Conservation (phyloP, 352 stramenopile species). For the Phytopythium litorale region DNA sequence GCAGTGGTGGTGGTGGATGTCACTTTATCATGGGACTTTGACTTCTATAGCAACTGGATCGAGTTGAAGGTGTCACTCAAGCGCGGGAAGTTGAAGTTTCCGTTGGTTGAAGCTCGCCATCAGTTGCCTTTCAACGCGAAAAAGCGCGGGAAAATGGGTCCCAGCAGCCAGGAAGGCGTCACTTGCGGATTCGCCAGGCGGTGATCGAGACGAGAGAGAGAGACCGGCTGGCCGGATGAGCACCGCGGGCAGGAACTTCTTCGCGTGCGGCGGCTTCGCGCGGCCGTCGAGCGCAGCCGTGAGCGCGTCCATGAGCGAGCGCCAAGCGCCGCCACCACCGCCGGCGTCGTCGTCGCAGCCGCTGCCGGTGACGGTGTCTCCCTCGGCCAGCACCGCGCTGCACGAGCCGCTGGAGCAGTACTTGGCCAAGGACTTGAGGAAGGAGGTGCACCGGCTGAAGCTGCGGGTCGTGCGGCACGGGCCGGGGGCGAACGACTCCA, state of each 20-base stretch:
- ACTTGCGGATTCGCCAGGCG: not conserved
- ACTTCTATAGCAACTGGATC: not conserved
- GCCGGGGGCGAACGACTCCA: constrained; percentile 27
- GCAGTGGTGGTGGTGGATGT: not conserved
- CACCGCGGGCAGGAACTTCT: not conserved
- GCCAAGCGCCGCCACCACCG: not conserved
- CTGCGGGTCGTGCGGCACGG: constrained; percentile 24
- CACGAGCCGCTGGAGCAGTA: constrained; percentile 31
- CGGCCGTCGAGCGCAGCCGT: not conserved
- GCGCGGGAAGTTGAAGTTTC: constrained; percentile 8
- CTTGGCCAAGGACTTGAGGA: constrained; percentile 25
- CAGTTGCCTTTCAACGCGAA: not conserved
- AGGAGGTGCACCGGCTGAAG: constrained; percentile 32
- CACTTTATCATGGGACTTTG: not conserved
- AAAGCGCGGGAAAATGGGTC: not conserved
- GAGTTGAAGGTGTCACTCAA: not conserved
- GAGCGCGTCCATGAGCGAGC: not conserved
- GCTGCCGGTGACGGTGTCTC: not conserved
- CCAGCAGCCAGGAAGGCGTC: not conserved
- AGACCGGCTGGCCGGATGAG: not conserved
- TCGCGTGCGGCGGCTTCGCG: not conserved
- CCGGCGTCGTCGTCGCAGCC: not conserved
- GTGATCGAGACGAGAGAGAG: not conserved
- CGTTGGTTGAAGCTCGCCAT: not conserved
- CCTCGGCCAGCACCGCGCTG: constrained; percentile 1